Base-by-base conservation (phyloP, 2,329 filamentous ascomycete species). In the Cryphonectria radicalis region DNA sequence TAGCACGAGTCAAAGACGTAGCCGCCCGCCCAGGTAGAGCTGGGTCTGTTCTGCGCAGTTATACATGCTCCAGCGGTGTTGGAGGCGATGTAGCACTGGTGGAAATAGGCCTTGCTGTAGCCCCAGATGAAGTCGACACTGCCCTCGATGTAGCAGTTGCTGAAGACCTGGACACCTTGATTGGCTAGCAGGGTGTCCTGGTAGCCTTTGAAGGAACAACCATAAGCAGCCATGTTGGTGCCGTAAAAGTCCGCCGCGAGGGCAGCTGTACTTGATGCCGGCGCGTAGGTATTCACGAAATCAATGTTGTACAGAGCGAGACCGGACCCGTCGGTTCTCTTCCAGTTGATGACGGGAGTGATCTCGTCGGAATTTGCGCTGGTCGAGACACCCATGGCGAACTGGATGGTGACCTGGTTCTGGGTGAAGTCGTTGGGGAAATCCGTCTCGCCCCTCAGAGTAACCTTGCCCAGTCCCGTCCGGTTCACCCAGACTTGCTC, bases 271-370 rank as follows among this genome's bases (percentile, higher is more conserved):
- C 73, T 76, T 13, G 74, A 53, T 32, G 74, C 71, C 65, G 76
- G 74, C 25, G 74, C 70, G 60, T 74, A 80, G 2, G 76, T 77
- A 72, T 81, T 81, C 71, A 74, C 66, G 64, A 81, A 78, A 74
- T 87, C 84, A 76, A 87, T 80, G 74, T 87, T 87, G 79, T 87
- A 87, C 13, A 87, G 79, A 71, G 84, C 86, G 70, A 87, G 79
- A 4, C 59, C 59, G 8, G 59, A 62, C 17, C 59, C 59, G 71
- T 77, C 70, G 0, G 77, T 81, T 68, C 83, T 84, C 77, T 84
- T 85, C 66, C 79, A 79, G 73, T 83, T 81, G 60, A 86, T 78
- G 13, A 84, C 78, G 0, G 83, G 83, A 0, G 84, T 85, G 60
- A 78, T 74, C 70, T 85, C 84, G 65, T 85, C 77, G 40, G 81